Base-by-base conservation (phyloP, 306 rosid genomes). In the Quercus engelmannii region DNA sequence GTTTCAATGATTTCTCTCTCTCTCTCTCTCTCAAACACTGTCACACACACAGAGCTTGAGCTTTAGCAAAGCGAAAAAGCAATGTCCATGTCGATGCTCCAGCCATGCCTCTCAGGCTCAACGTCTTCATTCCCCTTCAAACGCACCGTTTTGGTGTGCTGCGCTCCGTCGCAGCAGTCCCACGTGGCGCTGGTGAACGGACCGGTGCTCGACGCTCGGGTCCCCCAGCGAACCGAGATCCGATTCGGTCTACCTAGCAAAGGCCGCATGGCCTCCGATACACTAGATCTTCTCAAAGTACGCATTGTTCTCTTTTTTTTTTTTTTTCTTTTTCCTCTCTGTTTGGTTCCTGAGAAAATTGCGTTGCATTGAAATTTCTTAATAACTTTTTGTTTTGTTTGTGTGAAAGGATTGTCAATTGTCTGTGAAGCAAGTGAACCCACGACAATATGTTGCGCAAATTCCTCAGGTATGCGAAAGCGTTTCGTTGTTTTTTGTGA, bases 191-290 rank as follows among this genome's bases (percentile, higher is more conserved):
- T 83, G 38, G 83, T 87, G 21, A 93, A 87, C 17, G 96, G 91
- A 25, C 72, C 23, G 2, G 81, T 73, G 51, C 73, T 85, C 0
- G 86, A 68, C 8, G 54, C 58, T 33, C 51, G 17, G 73, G 0
- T 63, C 43, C 38, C 80, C 4, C 83, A 86, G 46, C 67, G 98
- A 71, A 56, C 56, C 8, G 89, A 82, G 90, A 90, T 91, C 81
- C 97, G 98, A 54, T 77, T 94, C 2, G 98, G 98, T 1, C 69
- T 94, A 12, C 98, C 98, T 4, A 91, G 97, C 81, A 94, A 94
- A 84, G 98, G 97, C 73, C 97, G 97, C 55, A 89, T 94, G 97
- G 88, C 97, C 19, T 17, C 90, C 14, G 97, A 92, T 63, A 91
- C 98, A 10, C 92, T 89, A 21, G 93, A 94, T 19, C 97, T 94